Base-by-base conservation (phyloP, 176 grass and related monocot genomes). In the Chrysopogon serrulatus region DNA sequence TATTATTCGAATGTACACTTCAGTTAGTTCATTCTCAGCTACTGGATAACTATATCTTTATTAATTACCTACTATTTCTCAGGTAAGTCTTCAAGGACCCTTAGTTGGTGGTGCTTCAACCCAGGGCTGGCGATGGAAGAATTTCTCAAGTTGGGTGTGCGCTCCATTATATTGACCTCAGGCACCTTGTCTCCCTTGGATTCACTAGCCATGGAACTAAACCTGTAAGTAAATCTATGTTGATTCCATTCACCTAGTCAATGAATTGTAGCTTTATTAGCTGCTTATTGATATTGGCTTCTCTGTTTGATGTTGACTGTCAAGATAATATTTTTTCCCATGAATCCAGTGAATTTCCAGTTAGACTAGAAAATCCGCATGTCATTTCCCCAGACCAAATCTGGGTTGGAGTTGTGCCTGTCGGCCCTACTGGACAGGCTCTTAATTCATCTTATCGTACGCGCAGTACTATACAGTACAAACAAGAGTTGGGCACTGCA, bases 71-170 rank as follows among this genome's bases (percentile, higher is more conserved):
- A 51, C 37, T 39, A 19, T 76, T 61, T 45, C 84, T 36, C 78
- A 95, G 91, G 91, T 49, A 98, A 93, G 74, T 77, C 68, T 65
- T 90, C 79, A 65, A 98, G 96, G 87, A 94, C 85, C 80, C 83
- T 98, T 76, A 98, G 96, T 90, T 98, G 96, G 96, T 98, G 96
- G 96, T 98, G 96, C 84, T 98, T 98, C 88, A 93, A 98, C 68
- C 96, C 93, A 67, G 96, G 96, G 53, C 85, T 98, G 64, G 89
- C 93, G 34, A 98, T 98, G 96, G 87, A 95, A 87, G 93, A 95
- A 86, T 95, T 98, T 86, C 76, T 89, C 64, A 98, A 82, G 77
- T 83, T 98, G 89, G 93, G 93, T 35, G 87, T 93, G 51, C 89
- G 85, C 32, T 94, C 93, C 63, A 92, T 98, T 78, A 90, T 98